Percentiles rank a stretch among this genome's conserved stretches.
phyloP scores from a whole-genome alignment of 2,329 filamentous ascomycete genomes.

The Fusarium decemcellulare region DNA sequence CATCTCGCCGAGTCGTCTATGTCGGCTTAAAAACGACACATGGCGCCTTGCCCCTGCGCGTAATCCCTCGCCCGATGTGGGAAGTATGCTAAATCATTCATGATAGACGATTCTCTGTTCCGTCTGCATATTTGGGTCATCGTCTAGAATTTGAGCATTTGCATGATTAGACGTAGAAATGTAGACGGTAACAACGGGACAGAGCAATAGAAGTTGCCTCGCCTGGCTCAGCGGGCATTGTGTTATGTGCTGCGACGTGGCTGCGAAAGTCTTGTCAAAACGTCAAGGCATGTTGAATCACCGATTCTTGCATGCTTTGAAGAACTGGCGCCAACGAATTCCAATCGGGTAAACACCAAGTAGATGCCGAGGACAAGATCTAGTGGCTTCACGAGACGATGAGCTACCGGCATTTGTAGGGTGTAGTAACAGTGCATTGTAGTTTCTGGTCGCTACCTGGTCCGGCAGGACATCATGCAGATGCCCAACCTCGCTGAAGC shows the following conservation, averaged over 20 bases:
- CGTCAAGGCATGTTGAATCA: neutral
- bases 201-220: constrained; percentile 40
- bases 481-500: constrained; percentile 27
- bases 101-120: neutral
- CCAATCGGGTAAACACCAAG: no score
- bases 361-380: no score
- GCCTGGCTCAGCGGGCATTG: constrained; percentile 27
- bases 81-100: constrained; percentile 64
- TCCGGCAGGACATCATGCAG: neutral
- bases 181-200: constrained; percentile 38
- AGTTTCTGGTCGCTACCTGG: no score
- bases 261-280: neutral
- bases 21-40: constrained; percentile 76
- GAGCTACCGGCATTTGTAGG: no score
- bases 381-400: no score
- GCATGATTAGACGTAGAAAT: constrained; percentile 29
- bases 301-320: no score
- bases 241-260: constrained; percentile 32
- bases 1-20: constrained; percentile 84
- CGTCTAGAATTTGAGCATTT: constrained; percentile 8
- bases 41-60: constrained; percentile 49
- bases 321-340: no score
- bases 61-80: constrained; percentile 74
- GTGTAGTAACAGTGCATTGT: no score
- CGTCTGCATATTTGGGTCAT: neutral